Evolutionary conservation across 2,329 filamentous ascomycete genomes (phyloP), one percentile per base, ranked within the genome.

Genomic region (Sporothrix curviconia): DNA sequence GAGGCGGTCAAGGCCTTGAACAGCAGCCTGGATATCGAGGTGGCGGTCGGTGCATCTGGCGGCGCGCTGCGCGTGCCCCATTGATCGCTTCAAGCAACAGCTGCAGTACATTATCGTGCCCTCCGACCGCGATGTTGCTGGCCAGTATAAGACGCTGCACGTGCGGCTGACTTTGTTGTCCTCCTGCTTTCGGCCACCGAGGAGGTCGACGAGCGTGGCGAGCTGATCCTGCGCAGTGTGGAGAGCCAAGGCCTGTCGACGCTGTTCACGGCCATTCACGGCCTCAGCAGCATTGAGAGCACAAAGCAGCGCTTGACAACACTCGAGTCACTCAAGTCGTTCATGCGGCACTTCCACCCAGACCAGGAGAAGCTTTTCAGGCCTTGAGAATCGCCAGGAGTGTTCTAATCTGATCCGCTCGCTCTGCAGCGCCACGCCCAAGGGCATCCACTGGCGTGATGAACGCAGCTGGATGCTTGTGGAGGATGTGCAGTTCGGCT

Each of bases 191-290:
- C 91, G 3, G 85, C 91, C 19, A 81, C 87, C 44, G 82, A 89
- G 60, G 90, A 96, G 71, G 89, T 95, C 7, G 92, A 96, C 66
- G 81, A 85, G 51, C 74, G 91, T 40, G 92, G 92, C 62, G 91
- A 97, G 72, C 75, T 90, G 65, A 86, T 97, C 58, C 77, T 99
- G 61, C 84, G 90, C 65, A 87, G 88, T 49, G 86, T 97, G 32
- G 92, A 96, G 74, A 89, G 90, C 65, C 94, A 99, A 74, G 94
- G 94, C 66, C 84, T 99, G 64, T 96, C 92, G 1, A 97, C 91
- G 22, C 81, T 95, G n/a, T 83, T 95, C 66, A 90, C 90, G 0
- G 82, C 90, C 12, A 90, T 95, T 0, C 87, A 95, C 66, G 85
- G 85, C 5, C 75, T 97, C 12, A 86, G 92, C 57, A 82, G 81